A percentile compares a stretch with the other conserved stretches of the same genome.
These are phyloP conservation scores for Myriosclerotinia duriaeana DNA, from an alignment of 2,329 filamentous ascomycete species.

Conservation along the genomic window DNA sequence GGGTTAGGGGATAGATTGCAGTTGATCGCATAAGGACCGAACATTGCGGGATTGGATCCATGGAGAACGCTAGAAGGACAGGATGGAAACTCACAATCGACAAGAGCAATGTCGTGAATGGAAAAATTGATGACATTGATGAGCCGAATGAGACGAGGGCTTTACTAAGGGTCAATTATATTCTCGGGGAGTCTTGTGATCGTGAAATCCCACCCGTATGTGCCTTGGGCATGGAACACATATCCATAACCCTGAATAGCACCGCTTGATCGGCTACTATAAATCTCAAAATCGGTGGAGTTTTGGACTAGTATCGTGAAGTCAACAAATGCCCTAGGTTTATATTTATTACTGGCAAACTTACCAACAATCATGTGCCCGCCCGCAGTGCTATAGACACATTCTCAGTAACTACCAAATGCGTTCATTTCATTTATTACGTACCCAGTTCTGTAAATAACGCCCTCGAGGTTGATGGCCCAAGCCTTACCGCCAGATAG, in stretches of 20 bases:
- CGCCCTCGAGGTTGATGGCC: constrained; percentile 54
- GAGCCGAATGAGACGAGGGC: constrained; percentile 30
- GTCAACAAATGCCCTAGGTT: background rate
- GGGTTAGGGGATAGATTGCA: background rate
- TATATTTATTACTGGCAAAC: background rate
- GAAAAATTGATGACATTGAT: constrained; percentile 28
- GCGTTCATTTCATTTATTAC: background rate
- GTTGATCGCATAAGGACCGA: background rate
- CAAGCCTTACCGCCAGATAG: constrained; percentile 49
- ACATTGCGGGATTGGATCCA: background rate
- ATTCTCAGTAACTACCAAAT: background rate
- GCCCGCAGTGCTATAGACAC: constrained; percentile 37
- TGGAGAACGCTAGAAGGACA: background rate
- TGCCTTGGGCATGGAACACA: constrained; percentile 43
- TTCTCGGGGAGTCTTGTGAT: background rate
- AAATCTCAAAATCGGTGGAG: constrained; percentile 53
- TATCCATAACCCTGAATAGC: constrained; percentile 56
- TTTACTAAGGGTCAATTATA: background rate
- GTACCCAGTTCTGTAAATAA: constrained; percentile 50
- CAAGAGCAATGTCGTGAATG: constrained; percentile 31
- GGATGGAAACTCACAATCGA: constrained; percentile 26
- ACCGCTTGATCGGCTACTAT: constrained; percentile 51
- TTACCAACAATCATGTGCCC: constrained; percentile 53
- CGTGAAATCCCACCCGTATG: constrained; percentile 5
- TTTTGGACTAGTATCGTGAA: constrained; percentile 42